These are phyloP conservation scores for Narthecium ossifragum DNA, from an alignment of 106 monocot genomes.

Conservation along the genomic window DNA sequence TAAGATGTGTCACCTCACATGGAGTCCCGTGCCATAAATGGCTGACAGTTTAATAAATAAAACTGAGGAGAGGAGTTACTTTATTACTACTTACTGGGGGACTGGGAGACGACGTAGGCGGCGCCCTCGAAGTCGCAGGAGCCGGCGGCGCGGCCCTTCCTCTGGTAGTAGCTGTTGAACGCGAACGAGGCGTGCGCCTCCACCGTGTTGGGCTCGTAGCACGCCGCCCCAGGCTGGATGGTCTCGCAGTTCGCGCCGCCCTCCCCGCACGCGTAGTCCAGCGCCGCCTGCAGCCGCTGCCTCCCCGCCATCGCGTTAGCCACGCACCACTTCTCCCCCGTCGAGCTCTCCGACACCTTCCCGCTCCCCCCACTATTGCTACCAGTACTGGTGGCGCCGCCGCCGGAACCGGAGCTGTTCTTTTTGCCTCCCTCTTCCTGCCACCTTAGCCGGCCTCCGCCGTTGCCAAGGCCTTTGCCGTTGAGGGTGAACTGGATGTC, in stretches of 20 bases:
- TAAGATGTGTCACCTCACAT: background rate
- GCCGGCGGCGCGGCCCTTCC: background rate
- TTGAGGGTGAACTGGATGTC: constrained; percentile 52
- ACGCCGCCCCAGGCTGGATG: constrained; percentile 42
- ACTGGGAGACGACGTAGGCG: background rate
- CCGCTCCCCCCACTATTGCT: background rate
- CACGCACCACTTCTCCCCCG: constrained; percentile 13
- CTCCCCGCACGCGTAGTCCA: constrained; percentile 64
- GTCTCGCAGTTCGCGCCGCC: constrained; percentile 56
- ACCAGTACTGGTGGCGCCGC: background rate
- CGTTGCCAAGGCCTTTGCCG: background rate
- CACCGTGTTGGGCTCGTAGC: constrained; percentile 54
- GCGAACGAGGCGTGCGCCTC: constrained; percentile 66
- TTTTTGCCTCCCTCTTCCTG: constrained; percentile 19
- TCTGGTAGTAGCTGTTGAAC: constrained; percentile 79
- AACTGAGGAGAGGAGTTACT: too few relatives aligned
- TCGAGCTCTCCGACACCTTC: background rate
- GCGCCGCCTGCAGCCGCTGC: constrained; percentile 54
- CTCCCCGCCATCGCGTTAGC: constrained; percentile 49
- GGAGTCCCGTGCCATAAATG: background rate
- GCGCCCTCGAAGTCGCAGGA: background rate
- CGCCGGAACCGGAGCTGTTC: background rate
- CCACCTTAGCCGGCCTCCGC: constrained; percentile 7
- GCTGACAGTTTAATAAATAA: background rate
- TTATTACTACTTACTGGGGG: background rate